Evolutionary conservation across 106 monocot species (phyloP), one percentile per base, ranked within the genome.

Genomic region (Posidonia australis): DNA sequence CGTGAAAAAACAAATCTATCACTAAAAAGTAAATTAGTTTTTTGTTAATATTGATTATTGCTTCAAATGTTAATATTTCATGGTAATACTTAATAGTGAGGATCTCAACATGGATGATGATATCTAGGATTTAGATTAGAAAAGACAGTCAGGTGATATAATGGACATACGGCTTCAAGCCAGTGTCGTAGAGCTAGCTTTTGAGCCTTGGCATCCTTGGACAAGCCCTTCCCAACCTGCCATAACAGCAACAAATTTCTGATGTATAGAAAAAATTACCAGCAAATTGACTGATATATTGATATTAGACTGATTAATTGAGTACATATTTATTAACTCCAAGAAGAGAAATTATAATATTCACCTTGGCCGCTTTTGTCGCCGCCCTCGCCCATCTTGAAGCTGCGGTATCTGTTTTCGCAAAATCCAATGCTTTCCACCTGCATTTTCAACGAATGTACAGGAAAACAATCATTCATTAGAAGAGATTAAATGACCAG

Each of bases 161-260:
- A 10, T 90, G 90, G 86, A 89, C 90, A 66, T 94, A 90, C 72
- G 78, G 86, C n/a, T n/a, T n/a, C n/a, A n/a, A n/a, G n/a, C n/a
- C n/a, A n/a, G n/a, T n/a, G n/a, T n/a, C n/a, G n/a, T 74, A 89
- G 58, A 17, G 94, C 89, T 45, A 94, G 84, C 56, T 94, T 90
- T 63, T 76, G 81, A 36, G 93, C 93, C 22, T 90, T 94, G 14
- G 76, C 74, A 90, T 86, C 10, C 94, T 90, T 48, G 90, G 84
- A n/a, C n/a, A n/a, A n/a, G n/a, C n/a, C n/a, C n/a, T n/a, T n/a
- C n/a, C n/a, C n/a, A n/a, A n/a, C n/a, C 93, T 89, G 59, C 18
- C 25, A 58, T 27, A 2, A 28, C 0, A 9, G 21, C 22, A 54
- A 20, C 10, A 54, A 22, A 22, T 0, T 10, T 2, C 11, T 20